Evolutionary conservation across 768 basidiomycete genomes (phyloP).

Genomic region (Udeniomyces megalosporus): DNA sequence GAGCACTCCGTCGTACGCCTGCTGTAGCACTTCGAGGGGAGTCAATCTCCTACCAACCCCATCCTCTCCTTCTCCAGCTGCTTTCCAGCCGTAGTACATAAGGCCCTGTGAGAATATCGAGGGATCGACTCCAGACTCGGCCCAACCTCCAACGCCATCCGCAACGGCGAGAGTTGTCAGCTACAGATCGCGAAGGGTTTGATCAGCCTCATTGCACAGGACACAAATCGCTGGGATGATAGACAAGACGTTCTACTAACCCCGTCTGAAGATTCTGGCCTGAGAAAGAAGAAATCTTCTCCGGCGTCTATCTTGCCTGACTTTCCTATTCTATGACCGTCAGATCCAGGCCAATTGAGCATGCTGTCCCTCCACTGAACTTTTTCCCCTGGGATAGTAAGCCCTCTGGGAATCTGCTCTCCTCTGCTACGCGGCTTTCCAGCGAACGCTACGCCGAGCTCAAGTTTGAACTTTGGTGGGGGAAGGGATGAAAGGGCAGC

Average conservation of each 20-base stretch:
- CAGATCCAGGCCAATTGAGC: constrained; percentile 2
- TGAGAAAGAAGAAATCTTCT: constrained; percentile 12
- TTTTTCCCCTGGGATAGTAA: constrained; percentile 1
- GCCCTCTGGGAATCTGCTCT: constrained; percentile 4
- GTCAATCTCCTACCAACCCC: neutral
- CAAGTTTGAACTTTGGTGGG: neutral
- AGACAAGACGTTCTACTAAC: neutral
- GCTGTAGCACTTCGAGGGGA: constrained; percentile 21
- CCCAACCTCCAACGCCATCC: constrained; percentile 90
- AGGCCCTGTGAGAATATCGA: constrained; percentile 78
- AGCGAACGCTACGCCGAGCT: constrained; percentile 11
- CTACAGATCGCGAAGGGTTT: no score
- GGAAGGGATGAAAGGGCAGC: neutral
- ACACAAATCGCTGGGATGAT: no score
- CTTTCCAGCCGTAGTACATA: constrained; percentile 48
- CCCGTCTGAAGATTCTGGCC: neutral
- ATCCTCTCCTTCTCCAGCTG: neutral
- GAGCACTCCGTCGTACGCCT: constrained; percentile 23
- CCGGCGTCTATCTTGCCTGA: constrained; percentile 1
- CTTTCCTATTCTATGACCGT: neutral
- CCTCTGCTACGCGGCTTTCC: constrained; percentile 4
- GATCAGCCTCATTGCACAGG: no score
- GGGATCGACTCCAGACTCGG: constrained; percentile 64
- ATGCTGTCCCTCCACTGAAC: constrained; percentile 5
- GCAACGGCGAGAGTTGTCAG: constrained; percentile 54